Evolutionary conservation across 179 eudicot genomes (phyloP), one percentile per base, ranked within the genome.

Genomic region (Amaranthus tricolor): DNA sequence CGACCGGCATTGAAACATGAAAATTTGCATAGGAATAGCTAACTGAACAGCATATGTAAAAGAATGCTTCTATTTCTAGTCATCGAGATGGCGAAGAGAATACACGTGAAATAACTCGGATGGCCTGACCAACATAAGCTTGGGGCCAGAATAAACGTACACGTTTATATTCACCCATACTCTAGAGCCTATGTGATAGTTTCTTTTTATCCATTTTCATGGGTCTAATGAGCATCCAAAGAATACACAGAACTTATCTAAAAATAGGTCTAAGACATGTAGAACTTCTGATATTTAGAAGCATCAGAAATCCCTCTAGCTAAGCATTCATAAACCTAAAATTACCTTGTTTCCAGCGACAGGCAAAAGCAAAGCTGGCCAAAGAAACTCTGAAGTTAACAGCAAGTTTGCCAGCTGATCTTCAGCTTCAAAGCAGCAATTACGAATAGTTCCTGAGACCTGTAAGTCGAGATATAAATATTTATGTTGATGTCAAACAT

Each of bases 371-470:
- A 95, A 78, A 74, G 97, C 89, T 14, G 99, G 98, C 99, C 99
- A 95, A 16, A 95, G 90, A 78, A 95, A 95, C 81, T 95, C 99
- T 3, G 99, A 85, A 72, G 85, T 84, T 66, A 93, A 71, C 76
- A 96, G 98, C 81, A 96, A 77, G 82, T 93, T 91, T 31, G 91
- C 96, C 78, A 96, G 79, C 81, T 93, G 88, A 73, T 65, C 88
- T 78, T 91, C 97, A 74, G 99, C 99, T 65, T 96, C 98, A 81
- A 96, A 96, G 82, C 99, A 96, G 88, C 98, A 96, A 84, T 96
- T 96, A 7, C 96, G 98, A 70, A 93, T 88, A 62, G 99, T 88
- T 77, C 96, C 99, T 43, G 92, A 81, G 19, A 96, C 98, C 98
- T 96, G 81, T 50, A 74, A 48, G 43, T 66, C 80, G 70, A 60